Percentiles rank a stretch among this genome's conserved stretches.
Evolutionary conservation across 257 asterid species (phyloP).

Genomic region (Rubia yunnanensis): DNA sequence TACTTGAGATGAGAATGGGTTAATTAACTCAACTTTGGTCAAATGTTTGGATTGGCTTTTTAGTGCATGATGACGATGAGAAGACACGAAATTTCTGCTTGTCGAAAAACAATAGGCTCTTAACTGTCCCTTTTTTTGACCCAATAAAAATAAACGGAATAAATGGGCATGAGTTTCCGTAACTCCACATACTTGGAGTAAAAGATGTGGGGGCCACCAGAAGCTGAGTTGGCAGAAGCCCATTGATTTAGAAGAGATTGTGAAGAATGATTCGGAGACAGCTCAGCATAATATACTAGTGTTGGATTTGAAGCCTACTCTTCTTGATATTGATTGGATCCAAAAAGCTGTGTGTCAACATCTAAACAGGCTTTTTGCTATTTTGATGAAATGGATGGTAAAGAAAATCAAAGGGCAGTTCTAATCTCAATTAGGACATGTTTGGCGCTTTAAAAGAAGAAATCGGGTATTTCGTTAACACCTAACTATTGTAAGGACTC

Average conservation of each 20-base stretch:
- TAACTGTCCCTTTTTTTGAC: background rate
- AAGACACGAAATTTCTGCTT: background rate
- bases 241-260: background rate
- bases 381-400: background rate
- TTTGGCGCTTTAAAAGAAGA: too few species aligned
- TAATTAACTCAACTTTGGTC: background rate
- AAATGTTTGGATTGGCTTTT: background rate
- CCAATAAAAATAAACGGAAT: background rate
- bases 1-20: too few species aligned
- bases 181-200: background rate
- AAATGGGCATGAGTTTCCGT: background rate
- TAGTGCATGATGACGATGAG: background rate
- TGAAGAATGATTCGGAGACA: background rate
- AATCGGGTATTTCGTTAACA: too few species aligned
- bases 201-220: background rate
- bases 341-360: conserved; percentile 5
- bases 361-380: background rate
- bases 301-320: conserved; percentile 5
- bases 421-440: too few species aligned
- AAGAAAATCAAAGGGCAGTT: background rate
- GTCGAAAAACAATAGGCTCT: background rate
- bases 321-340: background rate
- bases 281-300: background rate
- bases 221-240: background rate
- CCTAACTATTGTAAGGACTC: too few species aligned